Conservation (phyloP, 148 eudicot genomes). For the Bassia scoparia region DNA sequence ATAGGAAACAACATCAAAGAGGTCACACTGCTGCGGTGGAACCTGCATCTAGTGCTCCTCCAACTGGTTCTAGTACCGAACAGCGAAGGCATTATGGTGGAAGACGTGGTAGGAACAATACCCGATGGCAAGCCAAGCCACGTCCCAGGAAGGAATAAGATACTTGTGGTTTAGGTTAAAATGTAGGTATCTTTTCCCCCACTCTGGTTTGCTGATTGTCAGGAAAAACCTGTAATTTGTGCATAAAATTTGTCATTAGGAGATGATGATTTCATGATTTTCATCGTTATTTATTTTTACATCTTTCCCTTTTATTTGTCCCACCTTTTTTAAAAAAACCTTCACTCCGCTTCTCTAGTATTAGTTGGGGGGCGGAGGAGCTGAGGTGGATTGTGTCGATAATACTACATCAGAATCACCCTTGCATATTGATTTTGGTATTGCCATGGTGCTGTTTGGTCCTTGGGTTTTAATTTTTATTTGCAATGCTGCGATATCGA, state of each 20-base stretch:
- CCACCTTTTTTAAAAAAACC: too few species aligned
- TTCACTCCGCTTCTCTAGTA: not conserved
- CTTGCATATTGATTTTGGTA: too few species aligned
- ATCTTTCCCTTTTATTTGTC: not conserved
- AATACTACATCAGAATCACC: not conserved
- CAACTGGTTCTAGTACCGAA: constrained; percentile 15
- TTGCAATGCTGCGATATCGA: too few species aligned
- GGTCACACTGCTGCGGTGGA: constrained; percentile 11
- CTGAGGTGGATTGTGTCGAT: too few species aligned
- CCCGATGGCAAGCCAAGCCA: constrained; percentile 24
- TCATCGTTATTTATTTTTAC: not conserved
- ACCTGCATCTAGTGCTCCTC: constrained; percentile 20
- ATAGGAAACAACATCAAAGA: constrained; percentile 15
- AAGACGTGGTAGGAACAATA: constrained; percentile 17
- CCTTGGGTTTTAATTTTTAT: too few species aligned
- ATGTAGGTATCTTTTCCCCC: not conserved
- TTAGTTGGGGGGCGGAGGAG: constrained; percentile 3
- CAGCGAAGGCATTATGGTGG: constrained; percentile 18
- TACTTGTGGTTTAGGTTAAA: not conserved
- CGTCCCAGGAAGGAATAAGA: constrained; percentile 22
- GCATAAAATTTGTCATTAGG: not conserved
- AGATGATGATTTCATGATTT: not conserved
- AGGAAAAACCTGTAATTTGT: constrained; percentile 8
- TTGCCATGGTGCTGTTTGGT: too few species aligned
- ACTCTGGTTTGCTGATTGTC: not conserved